Conservation (phyloP, 192 early-diverging fungal species). For the Gryganskiella cystojenkinii region DNA sequence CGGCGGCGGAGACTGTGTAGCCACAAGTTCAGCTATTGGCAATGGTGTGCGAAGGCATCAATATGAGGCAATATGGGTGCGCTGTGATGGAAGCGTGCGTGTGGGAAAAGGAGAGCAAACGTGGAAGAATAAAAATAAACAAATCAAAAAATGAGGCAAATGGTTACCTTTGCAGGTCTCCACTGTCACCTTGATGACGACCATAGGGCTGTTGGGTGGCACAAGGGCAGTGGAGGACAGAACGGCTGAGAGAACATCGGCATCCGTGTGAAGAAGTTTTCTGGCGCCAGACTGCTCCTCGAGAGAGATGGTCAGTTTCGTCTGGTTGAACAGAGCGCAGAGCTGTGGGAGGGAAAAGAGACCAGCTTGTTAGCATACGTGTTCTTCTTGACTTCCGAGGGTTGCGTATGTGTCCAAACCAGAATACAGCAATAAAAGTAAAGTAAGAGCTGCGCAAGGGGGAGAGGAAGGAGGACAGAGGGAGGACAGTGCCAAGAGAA, state of each 20-base stretch:
- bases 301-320: constrained; percentile 14
- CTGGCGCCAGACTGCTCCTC: constrained; percentile 10
- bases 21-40: too few species aligned
- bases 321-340: constrained; percentile 26
- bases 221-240: constrained; percentile 4
- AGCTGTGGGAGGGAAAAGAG: constrained; percentile 12
- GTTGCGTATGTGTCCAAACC: not conserved
- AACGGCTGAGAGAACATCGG: constrained; percentile 29
- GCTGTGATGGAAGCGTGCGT: too few species aligned
- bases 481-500: not conserved
- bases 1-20: too few species aligned
- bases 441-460: not conserved
- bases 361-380: not conserved
- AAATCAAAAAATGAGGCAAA: too few species aligned
- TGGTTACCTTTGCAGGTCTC: constrained; percentile 11
- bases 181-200: constrained; percentile 23
- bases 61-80: too few species aligned
- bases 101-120: too few species aligned
- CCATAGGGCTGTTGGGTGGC: constrained; percentile 7
- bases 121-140: not conserved
- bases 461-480: not conserved
- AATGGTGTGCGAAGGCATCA: too few species aligned
- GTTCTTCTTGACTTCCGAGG: too few species aligned
- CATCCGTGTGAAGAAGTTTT: constrained; percentile 8
- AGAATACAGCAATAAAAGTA: not conserved